These are phyloP conservation scores for Neurospora sp. DNA, from an alignment of 495 filamentous ascomycete genomes.

Conservation along the genomic window DNA sequence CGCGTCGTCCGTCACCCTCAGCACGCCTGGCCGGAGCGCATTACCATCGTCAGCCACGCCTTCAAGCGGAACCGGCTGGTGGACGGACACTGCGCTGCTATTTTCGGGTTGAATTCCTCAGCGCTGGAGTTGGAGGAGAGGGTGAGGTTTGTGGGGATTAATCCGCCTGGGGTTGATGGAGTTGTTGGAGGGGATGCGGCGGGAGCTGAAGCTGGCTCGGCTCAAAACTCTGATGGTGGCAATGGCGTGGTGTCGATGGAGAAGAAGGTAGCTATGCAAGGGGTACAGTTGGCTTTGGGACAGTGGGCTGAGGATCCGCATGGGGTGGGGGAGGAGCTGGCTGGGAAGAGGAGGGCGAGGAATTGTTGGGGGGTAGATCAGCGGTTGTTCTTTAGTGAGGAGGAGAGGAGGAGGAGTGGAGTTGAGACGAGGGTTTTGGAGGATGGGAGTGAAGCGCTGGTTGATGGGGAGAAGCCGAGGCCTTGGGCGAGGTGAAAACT, in stretches of 20 bases:
- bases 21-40: constrained; percentile 37
- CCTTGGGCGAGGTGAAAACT: constrained; percentile 19
- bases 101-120: constrained; percentile 32
- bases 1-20: constrained; percentile 5
- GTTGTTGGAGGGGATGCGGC: not conserved
- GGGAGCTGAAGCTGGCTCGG: no score
- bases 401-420: constrained; percentile 25
- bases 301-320: constrained; percentile 44
- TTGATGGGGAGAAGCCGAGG: constrained; percentile 16
- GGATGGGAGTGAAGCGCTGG: constrained; percentile 24
- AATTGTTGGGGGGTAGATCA: constrained; percentile 38
- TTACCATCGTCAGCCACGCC: constrained; percentile 64
- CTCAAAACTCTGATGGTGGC: no score
- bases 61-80: constrained; percentile 65
- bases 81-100: constrained; percentile 55
- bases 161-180: constrained; percentile 46
- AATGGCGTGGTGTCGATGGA: no score
- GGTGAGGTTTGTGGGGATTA: constrained; percentile 53
- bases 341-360: constrained; percentile 36
- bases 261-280: constrained; percentile 26
- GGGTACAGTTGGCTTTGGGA: constrained; percentile 28
- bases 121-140: constrained; percentile 5
- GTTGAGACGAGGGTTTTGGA: constrained; percentile 15
- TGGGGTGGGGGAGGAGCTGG: constrained; percentile 33
- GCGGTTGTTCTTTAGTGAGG: constrained; percentile 25